Percentiles rank a stretch among this genome's conserved stretches.
phyloP scores from a whole-genome alignment of 2,329 filamentous ascomycete genomes.

The Tricladium varicosporioides region DNA sequence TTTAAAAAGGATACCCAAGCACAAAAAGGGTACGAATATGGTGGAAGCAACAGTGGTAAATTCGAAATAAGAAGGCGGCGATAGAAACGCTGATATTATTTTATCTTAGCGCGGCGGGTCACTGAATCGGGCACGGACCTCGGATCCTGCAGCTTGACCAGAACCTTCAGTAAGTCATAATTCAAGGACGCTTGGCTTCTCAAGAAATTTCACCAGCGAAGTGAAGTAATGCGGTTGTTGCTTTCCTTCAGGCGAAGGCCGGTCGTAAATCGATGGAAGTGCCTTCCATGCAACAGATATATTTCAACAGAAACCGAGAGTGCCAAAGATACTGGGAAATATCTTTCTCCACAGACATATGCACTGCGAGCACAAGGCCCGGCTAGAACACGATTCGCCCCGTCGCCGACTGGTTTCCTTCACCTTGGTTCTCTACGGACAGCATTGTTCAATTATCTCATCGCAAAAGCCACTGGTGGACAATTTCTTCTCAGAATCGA shows the following conservation, averaged over 20 bases:
- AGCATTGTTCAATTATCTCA: conserved; percentile 90
- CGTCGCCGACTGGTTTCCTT: conserved; percentile 90
- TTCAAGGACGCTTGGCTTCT: neutral
- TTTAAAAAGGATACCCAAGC: neutral
- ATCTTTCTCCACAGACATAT: neutral
- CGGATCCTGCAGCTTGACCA: neutral
- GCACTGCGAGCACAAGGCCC: conserved; percentile 48
- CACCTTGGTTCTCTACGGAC: conserved; percentile 91
- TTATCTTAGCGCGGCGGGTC: conserved; percentile 17
- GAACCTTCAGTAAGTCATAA: neutral
- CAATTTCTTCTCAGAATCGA: conserved; percentile 91
- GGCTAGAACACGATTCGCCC: conserved; percentile 83
- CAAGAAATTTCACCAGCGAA: neutral
- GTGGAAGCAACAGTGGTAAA: neutral
- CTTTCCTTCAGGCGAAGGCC: conserved; percentile 17
- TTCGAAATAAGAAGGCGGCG: neutral
- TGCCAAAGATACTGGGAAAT: neutral
- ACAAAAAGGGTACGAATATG: neutral
- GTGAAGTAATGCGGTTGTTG: conserved; percentile 20
- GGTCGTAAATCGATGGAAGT: conserved; percentile 23
- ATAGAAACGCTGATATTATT: conserved; percentile 7
- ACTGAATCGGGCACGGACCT: conserved; percentile 13
- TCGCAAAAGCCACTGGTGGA: conserved; percentile 84
- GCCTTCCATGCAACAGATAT: conserved; percentile 22
- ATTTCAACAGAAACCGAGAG: neutral